phyloP scores from a whole-genome alignment of 202 grass and related monocot species.

The Miscanthus sacchariflorus region DNA sequence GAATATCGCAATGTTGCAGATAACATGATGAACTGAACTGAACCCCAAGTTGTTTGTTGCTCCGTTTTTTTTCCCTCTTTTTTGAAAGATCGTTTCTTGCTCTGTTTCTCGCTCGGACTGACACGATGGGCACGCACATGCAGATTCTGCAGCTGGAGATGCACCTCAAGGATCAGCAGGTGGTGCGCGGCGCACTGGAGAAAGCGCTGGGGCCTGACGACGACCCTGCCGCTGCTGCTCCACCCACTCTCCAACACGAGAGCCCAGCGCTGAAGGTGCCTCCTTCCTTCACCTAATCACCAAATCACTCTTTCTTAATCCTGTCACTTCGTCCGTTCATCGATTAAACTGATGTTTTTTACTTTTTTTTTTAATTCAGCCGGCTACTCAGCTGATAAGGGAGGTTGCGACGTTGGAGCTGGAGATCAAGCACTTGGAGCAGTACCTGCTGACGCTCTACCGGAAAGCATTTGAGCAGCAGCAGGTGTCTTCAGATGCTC shows the following conservation, averaged over 20 bases:
- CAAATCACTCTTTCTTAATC: neutral
- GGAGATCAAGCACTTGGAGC: constrained; percentile 97
- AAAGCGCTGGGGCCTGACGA: constrained; percentile 71
- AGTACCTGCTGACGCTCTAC: constrained; percentile 83
- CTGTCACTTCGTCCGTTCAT: neutral
- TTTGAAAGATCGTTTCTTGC: neutral
- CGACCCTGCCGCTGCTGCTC: constrained; percentile 35
- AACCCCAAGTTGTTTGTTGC: neutral
- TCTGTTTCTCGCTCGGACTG: neutral
- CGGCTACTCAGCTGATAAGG: constrained; percentile 84
- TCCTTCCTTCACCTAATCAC: neutral
- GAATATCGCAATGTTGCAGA: neutral
- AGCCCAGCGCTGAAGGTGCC: constrained; percentile 74
- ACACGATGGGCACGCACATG: neutral
- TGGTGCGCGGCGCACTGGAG: constrained; percentile 76
- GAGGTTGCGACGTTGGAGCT: constrained; percentile 87
- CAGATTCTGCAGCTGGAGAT: constrained; percentile 87
- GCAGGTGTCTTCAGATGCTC: constrained; percentile 36
- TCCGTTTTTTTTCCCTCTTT: neutral
- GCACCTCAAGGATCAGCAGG: constrained; percentile 75
- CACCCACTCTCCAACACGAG: constrained; percentile 54
- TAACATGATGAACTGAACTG: neutral
- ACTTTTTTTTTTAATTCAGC: constrained; percentile 17
- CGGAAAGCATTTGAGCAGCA: constrained; percentile 80
- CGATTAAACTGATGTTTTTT: constrained; percentile 1